Conservation (phyloP, 108 stramenopile species). For the Cylindrotheca closterium region DNA sequence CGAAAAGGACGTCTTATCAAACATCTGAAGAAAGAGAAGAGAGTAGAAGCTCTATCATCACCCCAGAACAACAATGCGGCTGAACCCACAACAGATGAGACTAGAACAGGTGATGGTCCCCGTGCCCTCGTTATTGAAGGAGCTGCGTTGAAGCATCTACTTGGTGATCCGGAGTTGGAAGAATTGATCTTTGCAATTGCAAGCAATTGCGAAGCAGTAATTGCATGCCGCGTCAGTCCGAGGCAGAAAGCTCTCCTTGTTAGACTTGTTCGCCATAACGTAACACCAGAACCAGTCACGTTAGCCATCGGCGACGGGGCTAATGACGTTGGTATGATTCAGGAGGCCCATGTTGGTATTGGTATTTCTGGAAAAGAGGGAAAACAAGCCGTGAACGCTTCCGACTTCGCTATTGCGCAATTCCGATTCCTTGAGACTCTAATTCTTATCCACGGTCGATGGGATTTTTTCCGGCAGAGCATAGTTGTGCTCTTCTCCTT, state of each 20-base stretch:
- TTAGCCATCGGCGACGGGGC: slow-evolving; percentile 98
- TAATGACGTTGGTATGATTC: slow-evolving; percentile 98
- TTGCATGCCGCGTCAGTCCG: slow-evolving; percentile 95
- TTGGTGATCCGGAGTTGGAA: slow-evolving; percentile 74
- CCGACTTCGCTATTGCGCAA: slow-evolving; percentile 94
- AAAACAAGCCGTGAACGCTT: slow-evolving; percentile 94
- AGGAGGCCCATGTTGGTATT: slow-evolving; percentile 93
- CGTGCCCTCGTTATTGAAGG: slow-evolving; percentile 93
- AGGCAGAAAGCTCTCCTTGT: slow-evolving; percentile 92
- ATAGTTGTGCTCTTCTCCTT: slow-evolving; percentile 94
- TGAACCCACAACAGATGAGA: neutral
- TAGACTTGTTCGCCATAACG: slow-evolving; percentile 79
- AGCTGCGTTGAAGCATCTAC: slow-evolving; percentile 77
- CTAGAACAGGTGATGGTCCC: slow-evolving; percentile 32
- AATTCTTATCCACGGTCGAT: slow-evolving; percentile 95
- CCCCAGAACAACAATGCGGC: slow-evolving; percentile 10
- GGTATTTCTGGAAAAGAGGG: slow-evolving; percentile 97
- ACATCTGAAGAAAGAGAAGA: slow-evolving; percentile 65
- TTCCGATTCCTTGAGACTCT: slow-evolving; percentile 89
- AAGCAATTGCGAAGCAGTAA: slow-evolving; percentile 83
- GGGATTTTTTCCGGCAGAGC: slow-evolving; percentile 91
- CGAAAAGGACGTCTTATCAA: slow-evolving; percentile 71
- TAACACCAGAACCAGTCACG: slow-evolving; percentile 87
- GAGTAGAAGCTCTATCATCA: slow-evolving; percentile 6
- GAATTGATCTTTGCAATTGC: slow-evolving; percentile 84